Base-by-base conservation (phyloP, 208 protist species). In the Acanthamoeba lenticulata region DNA sequence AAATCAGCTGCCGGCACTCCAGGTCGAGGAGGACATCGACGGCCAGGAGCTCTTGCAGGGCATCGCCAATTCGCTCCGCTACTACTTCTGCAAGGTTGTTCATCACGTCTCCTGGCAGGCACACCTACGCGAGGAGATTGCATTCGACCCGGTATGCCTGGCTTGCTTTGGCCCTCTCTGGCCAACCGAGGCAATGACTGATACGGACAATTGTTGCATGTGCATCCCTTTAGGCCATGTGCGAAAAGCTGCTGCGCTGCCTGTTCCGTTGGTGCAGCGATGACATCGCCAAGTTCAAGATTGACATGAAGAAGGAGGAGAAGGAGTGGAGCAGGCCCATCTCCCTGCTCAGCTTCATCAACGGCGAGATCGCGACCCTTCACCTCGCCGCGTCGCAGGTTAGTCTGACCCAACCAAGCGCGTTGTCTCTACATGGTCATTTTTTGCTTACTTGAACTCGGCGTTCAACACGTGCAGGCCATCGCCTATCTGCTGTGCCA, bases 241-340 rank as follows among this genome's bases (percentile, higher is more conserved):
- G 89, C 6, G 62, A 79, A 32, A 79, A 79, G 89, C 38, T 93
- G n/a, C 49, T 93, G 29, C 42, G 44, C 1, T 60, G 62, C 49
- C 7, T 93, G 38, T 15, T 72, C 1, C 77, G 29, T 32, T 93
- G 89, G 89, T 93, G 89, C 65, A 40, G 24, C 32, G 89, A 93
- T 36, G 89, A 93, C 29, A n/a, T 38, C 40, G 47, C 65, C 17
- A 45, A 55, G 32, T 72, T 93, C 34, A 93, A 93, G 89, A 17
- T 93, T n/a, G 89, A 93, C 67, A 42, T 81, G 62, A 93, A 79
- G 89, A 93, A 93, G 89, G 89, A 93, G 36, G 89, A 93, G 89
- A 93, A 93, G 67, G 89, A 93, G 45, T 93, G 89, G 89, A 79
- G 24, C 36, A 90, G 36, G 21, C 13, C 83, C 1, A 52, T 42